These are phyloP conservation scores for Hymenoscyphus fraxineus DNA, from an alignment of 2,329 filamentous ascomycete species.

Conservation along the genomic window DNA sequence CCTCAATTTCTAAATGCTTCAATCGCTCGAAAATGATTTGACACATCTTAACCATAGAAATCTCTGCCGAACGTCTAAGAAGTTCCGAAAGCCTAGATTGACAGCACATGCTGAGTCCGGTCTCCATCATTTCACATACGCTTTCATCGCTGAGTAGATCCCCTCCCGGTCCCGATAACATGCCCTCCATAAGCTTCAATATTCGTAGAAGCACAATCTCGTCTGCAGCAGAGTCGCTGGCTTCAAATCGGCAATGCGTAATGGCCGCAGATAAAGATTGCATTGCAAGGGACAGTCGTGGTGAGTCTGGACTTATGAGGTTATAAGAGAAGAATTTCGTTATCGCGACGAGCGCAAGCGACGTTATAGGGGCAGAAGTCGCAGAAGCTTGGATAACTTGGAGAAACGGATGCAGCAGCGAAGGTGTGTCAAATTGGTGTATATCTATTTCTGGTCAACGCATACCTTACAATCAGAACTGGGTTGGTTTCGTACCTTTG, in stretches of 20 bases:
- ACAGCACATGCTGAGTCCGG: constrained; percentile 93
- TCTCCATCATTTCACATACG: constrained; percentile 99
- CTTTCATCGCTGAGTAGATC: constrained; percentile 95
- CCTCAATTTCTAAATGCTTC: constrained; percentile 78
- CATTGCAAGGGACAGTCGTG: constrained; percentile 88
- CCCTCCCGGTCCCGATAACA: constrained; percentile 90
- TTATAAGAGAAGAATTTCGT: constrained; percentile 97
- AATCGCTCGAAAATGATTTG: constrained; percentile 95
- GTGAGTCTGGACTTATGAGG: constrained; percentile 78
- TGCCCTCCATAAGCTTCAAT: constrained; percentile 94
- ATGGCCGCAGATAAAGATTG: constrained; percentile 91
- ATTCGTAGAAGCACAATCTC: constrained; percentile 95
- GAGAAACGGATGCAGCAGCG: constrained; percentile 86
- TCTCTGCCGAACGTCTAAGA: constrained; percentile 84
- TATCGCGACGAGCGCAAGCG: constrained; percentile 85
- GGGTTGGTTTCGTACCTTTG: constrained; percentile 54
- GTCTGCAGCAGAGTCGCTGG: constrained; percentile 89
- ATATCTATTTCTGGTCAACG: constrained; percentile 59
- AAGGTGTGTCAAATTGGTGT: constrained; percentile 79
- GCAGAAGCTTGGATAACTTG: constrained; percentile 96
- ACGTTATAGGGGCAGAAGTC: constrained; percentile 93
- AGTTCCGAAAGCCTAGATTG: constrained; percentile 89
- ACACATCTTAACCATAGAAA: constrained; percentile 98
- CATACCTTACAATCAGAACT: neutral
- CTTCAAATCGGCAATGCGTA: constrained; percentile 96